Base-by-base conservation (phyloP, 441 rosid species). In the Kokia cookei region DNA sequence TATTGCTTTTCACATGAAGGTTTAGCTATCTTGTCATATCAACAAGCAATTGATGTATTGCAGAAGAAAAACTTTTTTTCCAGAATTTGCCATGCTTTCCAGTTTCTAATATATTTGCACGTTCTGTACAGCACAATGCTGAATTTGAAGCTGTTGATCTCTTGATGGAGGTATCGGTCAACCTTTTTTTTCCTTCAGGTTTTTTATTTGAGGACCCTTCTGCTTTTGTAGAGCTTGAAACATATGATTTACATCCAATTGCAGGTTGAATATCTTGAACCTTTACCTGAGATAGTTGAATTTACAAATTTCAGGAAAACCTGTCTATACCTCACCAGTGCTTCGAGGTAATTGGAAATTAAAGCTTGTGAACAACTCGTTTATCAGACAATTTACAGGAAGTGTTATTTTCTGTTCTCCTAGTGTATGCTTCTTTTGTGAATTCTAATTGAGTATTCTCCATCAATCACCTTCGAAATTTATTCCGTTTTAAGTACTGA, bases 71-170 rank as follows among this genome's bases (percentile, higher is more conserved):
- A 29, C 40, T 40, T 47, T 48, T 3, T 72, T n/a, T 11, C 27
- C n/a, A 27, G 45, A 48, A 62, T 11, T 22, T 71, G 7, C 8
- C 2, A 4, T 3, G 1, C 7, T 47, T 17, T 50, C 17, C 4
- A 19, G 26, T 27, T 73, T 62, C 48, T 47, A 12, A 62, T n/a
- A 10, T 57, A 9, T 53, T 15, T 50, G 19, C 13, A 12, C 45
- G 24, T 68, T 26, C 24, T 6, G 69, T 79, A 79, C 89, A 95
- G 98, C 95, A 93, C 82, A 93, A 95, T 84, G 97, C 98, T 62
- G 99, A 96, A 86, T 94, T 98, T 13, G 99, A 96, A 85, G 99
- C 98, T 74, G 93, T 96, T 81, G 97, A 96, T 85, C 91, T 95
- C 63, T 78, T 95, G 71, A 93, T 95, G 97, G 97, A 93, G 89